Percentiles rank a stretch among this genome's conserved stretches.
These are phyloP conservation scores for Magnusiomyces paraingens DNA, from an alignment of 1,139 yeast species.

Conservation along the genomic window DNA sequence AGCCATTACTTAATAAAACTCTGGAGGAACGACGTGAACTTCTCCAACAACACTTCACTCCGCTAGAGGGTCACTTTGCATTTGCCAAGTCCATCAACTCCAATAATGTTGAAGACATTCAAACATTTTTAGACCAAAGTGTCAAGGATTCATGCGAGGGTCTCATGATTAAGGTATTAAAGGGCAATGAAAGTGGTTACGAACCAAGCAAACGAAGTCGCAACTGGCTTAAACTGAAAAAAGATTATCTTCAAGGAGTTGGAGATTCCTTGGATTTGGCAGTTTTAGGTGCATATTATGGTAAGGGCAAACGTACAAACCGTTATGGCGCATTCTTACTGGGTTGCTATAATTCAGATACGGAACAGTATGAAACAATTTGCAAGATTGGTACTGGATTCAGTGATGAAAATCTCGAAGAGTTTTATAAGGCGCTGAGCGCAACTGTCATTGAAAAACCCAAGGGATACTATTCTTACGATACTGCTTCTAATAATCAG, in stretches of 20 bases:
- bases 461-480: constrained; percentile 65
- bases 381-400: constrained; percentile 98
- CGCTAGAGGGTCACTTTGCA: constrained; percentile 70
- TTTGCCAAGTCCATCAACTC: constrained; percentile 75
- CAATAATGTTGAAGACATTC: constrained; percentile 64
- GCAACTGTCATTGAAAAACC: constrained; percentile 66
- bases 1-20: constrained; percentile 60
- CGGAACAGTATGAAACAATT: constrained; percentile 89
- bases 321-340: constrained; percentile 88
- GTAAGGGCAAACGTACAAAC: constrained; percentile 92
- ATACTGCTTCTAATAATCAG: constrained; percentile 44
- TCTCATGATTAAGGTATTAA: constrained; percentile 84
- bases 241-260: constrained; percentile 76
- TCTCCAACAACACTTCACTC: constrained; percentile 49
- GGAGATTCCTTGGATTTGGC: constrained; percentile 95
- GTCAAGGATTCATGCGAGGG: constrained; percentile 93
- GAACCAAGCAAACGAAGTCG: constrained; percentile 94
- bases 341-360: constrained; percentile 83
- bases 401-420: constrained; percentile 71
- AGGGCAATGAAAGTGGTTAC: constrained; percentile 73
- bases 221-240: constrained; percentile 92
- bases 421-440: constrained; percentile 52
- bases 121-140: constrained; percentile 80
- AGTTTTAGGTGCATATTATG: constrained; percentile 90
- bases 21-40: constrained; percentile 62